Conservation (phyloP, 371 early-diverging fungal genomes). For the Nosema muscidifuracis region DNA sequence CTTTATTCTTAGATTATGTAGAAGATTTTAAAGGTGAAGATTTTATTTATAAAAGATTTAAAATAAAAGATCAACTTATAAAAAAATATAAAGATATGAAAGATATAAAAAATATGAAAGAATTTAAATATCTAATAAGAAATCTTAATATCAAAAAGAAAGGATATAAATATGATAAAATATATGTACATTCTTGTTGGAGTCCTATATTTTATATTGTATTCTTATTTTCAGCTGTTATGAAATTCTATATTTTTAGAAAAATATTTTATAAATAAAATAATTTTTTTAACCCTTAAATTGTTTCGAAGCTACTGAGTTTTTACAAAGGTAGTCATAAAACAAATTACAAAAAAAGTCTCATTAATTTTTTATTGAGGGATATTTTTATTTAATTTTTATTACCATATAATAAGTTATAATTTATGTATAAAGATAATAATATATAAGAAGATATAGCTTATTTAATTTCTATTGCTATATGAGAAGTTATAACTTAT, state of each 20-base stretch:
- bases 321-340: not conserved
- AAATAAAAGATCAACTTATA: slow-evolving; percentile 40
- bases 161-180: not conserved
- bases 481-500: too few relatives aligned
- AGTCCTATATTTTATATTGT: not conserved
- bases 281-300: not conserved
- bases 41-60: slow-evolving; percentile 48
- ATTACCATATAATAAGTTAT: too few relatives aligned
- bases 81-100: not conserved
- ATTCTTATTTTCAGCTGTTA: not conserved
- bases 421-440: too few relatives aligned
- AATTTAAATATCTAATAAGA: not conserved
- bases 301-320: not conserved
- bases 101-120: not conserved
- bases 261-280: not conserved
- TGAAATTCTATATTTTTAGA: not conserved
- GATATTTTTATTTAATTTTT: not conserved
- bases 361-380: slow-evolving; percentile 5
- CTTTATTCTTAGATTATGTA: slow-evolving; percentile 44
- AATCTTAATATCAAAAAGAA: not conserved
- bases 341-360: not conserved
- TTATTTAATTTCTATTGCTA: too few relatives aligned
- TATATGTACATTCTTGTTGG: not conserved
- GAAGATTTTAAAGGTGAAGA: slow-evolving; percentile 14
- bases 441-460: too few relatives aligned